Evolutionary conservation across 148 eudicot species (phyloP), one percentile per base, ranked within the genome.

Genomic region (Rhododendron ovatum): DNA sequence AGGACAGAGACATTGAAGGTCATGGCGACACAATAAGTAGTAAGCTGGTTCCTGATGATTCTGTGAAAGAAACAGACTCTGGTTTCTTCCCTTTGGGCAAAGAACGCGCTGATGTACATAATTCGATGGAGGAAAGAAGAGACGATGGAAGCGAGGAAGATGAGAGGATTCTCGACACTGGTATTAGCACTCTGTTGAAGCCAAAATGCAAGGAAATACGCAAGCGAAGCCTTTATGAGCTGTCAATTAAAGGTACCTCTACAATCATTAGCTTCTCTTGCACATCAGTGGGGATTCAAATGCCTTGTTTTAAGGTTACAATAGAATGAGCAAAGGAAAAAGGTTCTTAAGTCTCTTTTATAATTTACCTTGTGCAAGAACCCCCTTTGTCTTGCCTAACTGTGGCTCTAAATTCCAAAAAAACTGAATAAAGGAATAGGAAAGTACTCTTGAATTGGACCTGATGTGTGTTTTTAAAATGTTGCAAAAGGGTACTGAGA

Each of bases 211-310:
- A 88, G 88, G 82, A 87, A 88, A 73, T 83, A 75, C 93, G 95
- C 63, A 90, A 91, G 87, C 91, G 94, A 84, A 90, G 92, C 82
- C 88, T 92, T 77, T 85, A 90, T 85, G 96, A 93, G 87, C 88
- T 94, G 84, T 87, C 88, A 77, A 84, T 71, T 83, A 67, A 87
- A 92, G 94, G 95, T 94, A 90, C 63, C 45, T 65, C 30, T 51
- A 14, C 48, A 81, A 69, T 26, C 80, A 45, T 85, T 43, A 28
- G 43, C 67, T 63, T 85, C 83, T 65, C 61, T 80, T 65, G 30
- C 22, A 4, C 12, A 57, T 55, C 15, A 17, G 5, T 61, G 65
- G 37, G 14, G 24, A 12, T 41, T 11, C 12, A 75, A 43, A 17
- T 59, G 2, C 86, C 86, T 17, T 55, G 12, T 12, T 82, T 22